phyloP scores from a whole-genome alignment of 2,329 filamentous ascomycete genomes.

The Claviceps capensis region DNA sequence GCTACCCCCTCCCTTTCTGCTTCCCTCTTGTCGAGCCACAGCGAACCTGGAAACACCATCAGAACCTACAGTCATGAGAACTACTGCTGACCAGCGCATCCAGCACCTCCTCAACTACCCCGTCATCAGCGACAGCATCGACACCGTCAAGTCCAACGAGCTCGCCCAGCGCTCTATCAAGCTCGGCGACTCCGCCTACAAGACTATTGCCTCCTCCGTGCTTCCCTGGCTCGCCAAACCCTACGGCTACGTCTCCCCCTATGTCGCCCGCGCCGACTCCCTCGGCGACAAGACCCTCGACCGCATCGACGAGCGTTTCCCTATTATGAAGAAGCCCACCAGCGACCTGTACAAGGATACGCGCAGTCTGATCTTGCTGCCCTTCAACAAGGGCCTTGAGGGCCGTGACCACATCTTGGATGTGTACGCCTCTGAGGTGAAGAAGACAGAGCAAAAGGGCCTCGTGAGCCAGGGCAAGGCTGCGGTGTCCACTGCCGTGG shows the following conservation, averaged over 20 bases:
- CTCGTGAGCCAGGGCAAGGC: conserved; percentile 58
- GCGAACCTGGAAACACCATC: too few relatives aligned
- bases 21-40: not conserved
- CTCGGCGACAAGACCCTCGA: conserved; percentile 59
- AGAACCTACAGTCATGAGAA: too few relatives aligned
- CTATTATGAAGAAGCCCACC: conserved; percentile 62
- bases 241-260: conserved; percentile 71
- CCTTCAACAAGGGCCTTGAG: conserved; percentile 46
- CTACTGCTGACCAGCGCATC: not conserved
- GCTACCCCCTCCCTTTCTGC: too few relatives aligned
- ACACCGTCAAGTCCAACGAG: conserved; percentile 66
- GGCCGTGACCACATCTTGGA: conserved; percentile 47
- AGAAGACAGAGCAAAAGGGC: conserved; percentile 50
- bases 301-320: conserved; percentile 57
- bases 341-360: conserved; percentile 53
- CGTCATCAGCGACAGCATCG: conserved; percentile 63
- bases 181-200: conserved; percentile 61
- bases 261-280: conserved; percentile 68
- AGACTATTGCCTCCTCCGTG: conserved; percentile 62
- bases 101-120: conserved; percentile 81
- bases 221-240: conserved; percentile 59
- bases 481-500: conserved; percentile 49
- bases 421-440: conserved; percentile 44
- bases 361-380: conserved; percentile 46
- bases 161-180: conserved; percentile 73